Base-by-base conservation (phyloP, 768 basidiomycete species). In the Fomitopsis serialis region DNA sequence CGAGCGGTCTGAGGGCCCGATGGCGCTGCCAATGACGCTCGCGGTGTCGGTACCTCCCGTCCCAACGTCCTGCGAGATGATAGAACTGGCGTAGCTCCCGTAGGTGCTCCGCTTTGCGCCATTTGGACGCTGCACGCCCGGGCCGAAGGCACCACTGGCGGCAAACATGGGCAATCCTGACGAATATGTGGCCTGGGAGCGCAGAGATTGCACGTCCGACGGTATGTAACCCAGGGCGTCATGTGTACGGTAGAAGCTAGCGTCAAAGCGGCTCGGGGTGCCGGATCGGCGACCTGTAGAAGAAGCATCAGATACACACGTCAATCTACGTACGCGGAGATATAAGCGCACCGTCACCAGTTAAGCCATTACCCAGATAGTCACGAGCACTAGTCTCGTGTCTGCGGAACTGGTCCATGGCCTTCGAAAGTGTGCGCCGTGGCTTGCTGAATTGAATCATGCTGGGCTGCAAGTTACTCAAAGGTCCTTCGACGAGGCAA, bases 371-470 rank as follows among this genome's bases (percentile, higher is more conserved):
- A 42, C 58, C 56, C 48, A 85, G 68, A 61, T 80, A 92, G 61
- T 99, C 97, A 50, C 86, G 81, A 0, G 95, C 95, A 61, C 79
- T 89, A 21, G 91, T 89, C 68, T 98, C 95, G 65, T 96, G 92
- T 48, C 95, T 83, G 53, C 91, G 87, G 80, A 91, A 95, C 54
- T 89, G 90, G 58, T 96, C 92, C 84, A 93, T 88, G 15, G 91
- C 87, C 69, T 94, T 94, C 59, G 78, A 81, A 36, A 95, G 80
- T 4, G 92, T 81, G 50, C 93, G 87, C 53, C 93, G 84, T 29
- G 97, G 97, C 72, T 97, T 95, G 79, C 92, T 94, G 77, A 99
- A 98, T 67, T 98, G 97, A 55, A 99, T 99, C 95, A 99, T 96
- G 72, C 93, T 96, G 6, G 92, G 78, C 67, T 98, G 97, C 34